phyloP scores from a whole-genome alignment of 2,329 filamentous ascomycete genomes.

The Albifimbria verrucaria region DNA sequence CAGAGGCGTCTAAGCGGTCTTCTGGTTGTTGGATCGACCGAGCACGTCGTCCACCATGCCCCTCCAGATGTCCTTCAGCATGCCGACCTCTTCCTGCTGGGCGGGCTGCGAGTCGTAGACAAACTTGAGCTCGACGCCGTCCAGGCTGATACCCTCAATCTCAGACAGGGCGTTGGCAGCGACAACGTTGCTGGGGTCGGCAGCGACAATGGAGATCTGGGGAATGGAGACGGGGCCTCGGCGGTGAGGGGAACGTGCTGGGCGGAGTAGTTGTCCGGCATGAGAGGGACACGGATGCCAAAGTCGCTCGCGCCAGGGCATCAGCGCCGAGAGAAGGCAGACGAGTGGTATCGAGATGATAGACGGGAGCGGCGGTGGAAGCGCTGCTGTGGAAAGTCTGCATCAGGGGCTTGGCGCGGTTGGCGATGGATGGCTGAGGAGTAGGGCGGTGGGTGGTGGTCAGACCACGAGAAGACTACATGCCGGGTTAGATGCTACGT shows the following conservation, averaged over 20 bases:
- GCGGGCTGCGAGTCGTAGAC: slow-evolving; percentile 33
- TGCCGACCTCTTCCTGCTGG: slow-evolving; percentile 31
- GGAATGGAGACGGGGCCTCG: slow-evolving; percentile 39
- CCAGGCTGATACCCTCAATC: slow-evolving; percentile 55
- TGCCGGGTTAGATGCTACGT: neutral
- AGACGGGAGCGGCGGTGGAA: slow-evolving; percentile 34
- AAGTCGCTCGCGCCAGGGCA: slow-evolving; percentile 27
- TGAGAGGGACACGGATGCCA: slow-evolving; percentile 53
- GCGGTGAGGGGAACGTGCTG: slow-evolving; percentile 40
- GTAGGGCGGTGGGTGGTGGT: slow-evolving; percentile 47
- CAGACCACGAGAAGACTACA: slow-evolving; percentile 35
- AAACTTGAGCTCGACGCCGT: slow-evolving; percentile 55
- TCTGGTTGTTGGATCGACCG: slow-evolving; percentile 15
- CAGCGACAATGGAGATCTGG: slow-evolving; percentile 54
- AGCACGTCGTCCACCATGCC: slow-evolving; percentile 52
- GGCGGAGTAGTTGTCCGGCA: slow-evolving; percentile 54
- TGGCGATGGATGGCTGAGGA: slow-evolving; percentile 39
- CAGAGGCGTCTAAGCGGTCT: slow-evolving; percentile 6
- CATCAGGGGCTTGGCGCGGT: slow-evolving; percentile 55
- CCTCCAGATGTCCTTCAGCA: slow-evolving; percentile 54
- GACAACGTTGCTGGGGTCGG: slow-evolving; percentile 50
- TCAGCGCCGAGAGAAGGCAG: slow-evolving; percentile 43
- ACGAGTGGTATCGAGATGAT: slow-evolving; percentile 49
- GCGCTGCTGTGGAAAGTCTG: slow-evolving; percentile 56
- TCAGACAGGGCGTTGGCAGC: slow-evolving; percentile 51